phyloP scores from a whole-genome alignment of 768 basidiomycete genomes.

The Tylopilus vinaceipallidus region DNA sequence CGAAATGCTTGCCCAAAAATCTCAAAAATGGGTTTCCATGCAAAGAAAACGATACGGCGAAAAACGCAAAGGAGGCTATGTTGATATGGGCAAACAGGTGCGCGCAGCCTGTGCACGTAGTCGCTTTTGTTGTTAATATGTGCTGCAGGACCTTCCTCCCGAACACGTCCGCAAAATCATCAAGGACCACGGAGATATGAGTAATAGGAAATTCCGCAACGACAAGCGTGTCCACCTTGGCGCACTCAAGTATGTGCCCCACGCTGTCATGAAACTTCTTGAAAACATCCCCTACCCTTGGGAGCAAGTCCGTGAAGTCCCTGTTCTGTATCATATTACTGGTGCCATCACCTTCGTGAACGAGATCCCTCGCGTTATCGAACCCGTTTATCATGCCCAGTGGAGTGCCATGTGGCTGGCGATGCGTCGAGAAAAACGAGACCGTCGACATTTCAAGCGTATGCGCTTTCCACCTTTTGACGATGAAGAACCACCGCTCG shows the following conservation, averaged over 20 bases:
- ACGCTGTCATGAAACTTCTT: slow-evolving; percentile 98
- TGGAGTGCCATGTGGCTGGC: slow-evolving; percentile 99
- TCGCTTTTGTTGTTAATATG: slow-evolving; percentile 5
- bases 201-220: slow-evolving; percentile 97
- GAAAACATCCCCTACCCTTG: slow-evolving; percentile 98
- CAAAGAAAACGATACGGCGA: slow-evolving; percentile 91
- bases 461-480: slow-evolving; percentile 99
- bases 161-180: slow-evolving; percentile 99
- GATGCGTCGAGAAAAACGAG: slow-evolving; percentile 97
- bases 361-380: slow-evolving; percentile 94
- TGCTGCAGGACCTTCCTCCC: slow-evolving; percentile 80
- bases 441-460: slow-evolving; percentile 98
- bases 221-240: slow-evolving; percentile 99
- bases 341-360: slow-evolving; percentile 99
- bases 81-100: slow-evolving; percentile 93
- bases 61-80: slow-evolving; percentile 84
- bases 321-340: slow-evolving; percentile 97
- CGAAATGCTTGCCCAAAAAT: slow-evolving; percentile 84
- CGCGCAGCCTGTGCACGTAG: slow-evolving; percentile 19
- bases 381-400: slow-evolving; percentile 97
- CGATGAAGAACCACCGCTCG: slow-evolving; percentile 97
- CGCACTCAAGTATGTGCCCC: slow-evolving; percentile 97
- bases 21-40: slow-evolving; percentile 95
- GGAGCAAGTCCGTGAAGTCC: slow-evolving; percentile 99
- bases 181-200: slow-evolving; percentile 99